Evolutionary conservation across 805 yeast genomes (phyloP), one percentile per base, ranked within the genome.

Genomic region (Saccharomycopsis capsularis): DNA sequence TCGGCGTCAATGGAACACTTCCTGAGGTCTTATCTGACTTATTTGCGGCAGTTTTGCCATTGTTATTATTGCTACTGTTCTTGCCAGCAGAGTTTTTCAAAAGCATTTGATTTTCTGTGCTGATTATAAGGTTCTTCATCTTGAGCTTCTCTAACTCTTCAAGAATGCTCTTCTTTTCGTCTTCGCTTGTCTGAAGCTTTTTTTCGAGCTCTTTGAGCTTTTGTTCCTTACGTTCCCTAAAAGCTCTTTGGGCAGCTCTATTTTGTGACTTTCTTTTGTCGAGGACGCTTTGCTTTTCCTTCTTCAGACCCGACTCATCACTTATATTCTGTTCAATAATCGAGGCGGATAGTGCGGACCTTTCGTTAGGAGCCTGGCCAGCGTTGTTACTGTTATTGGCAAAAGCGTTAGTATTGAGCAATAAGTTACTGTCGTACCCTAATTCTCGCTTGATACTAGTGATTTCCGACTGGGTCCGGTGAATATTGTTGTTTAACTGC

Each of bases 221-320:
- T 44, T 78, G 76, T 62, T 85, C 93, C 62, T 83, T 85, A 44
- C 95, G 76, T 63, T 85, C 90, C 53, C 95, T 69, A 64, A 85
- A 87, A 2, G 95, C 95, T 56, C 89, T 70, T 65, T 87, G 95
- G 1, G 95, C 95, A 9, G 90, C 90, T 58, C 95, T 70, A 60
- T 86, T 85, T 61, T 83, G 93, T 2, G 87, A 88, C 60, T 80
- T 84, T 46, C 85, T 74, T 61, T 78, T 79, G 54, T 73, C 67
- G 18, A 71, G 72, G 4, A 76, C 30, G 21, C 30, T 36, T 25
- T 42, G 36, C 27, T 35, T 21, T 15, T 34, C 37, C 21, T 32
- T 38, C 23, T 32, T 48, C 18, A 9, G 37, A 18, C 37, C 40
- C 13, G 25, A 32, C 4, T 7, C 25, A 1, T 21, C 4, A 6